Conservation (phyloP, 78 protist genomes). For the Polysphondylium violaceum region DNA sequence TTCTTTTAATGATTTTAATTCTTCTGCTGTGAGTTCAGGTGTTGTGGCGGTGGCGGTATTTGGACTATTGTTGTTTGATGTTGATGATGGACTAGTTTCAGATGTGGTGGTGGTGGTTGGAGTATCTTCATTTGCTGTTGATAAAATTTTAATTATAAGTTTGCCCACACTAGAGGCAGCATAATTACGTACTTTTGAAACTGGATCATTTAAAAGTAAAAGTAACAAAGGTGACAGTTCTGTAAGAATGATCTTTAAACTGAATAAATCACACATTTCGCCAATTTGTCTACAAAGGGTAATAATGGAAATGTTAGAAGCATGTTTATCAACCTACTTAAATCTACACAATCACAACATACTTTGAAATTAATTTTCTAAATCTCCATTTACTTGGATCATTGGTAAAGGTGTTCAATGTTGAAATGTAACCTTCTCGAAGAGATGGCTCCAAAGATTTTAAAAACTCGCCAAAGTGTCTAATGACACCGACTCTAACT, state of each 20-base stretch:
- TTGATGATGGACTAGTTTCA: neutral
- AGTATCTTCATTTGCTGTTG: neutral
- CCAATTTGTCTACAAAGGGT: conserved; percentile 50
- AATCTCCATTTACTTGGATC: conserved; percentile 85
- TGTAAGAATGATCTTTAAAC: conserved; percentile 24
- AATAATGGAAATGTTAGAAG: neutral
- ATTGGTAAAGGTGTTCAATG: conserved; percentile 5
- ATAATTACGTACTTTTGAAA: conserved; percentile 53
- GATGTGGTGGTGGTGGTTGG: neutral
- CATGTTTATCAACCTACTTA: neutral
- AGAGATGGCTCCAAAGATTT: conserved; percentile 9
- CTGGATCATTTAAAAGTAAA: conserved; percentile 49
- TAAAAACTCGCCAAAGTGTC: conserved; percentile 68
- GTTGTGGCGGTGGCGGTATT: neutral
- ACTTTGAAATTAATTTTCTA: conserved; percentile 71
- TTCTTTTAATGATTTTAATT: neutral
- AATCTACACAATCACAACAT: neutral
- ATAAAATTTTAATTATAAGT: conserved; percentile 35
- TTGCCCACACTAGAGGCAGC: conserved; percentile 70
- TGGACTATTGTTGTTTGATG: neutral
- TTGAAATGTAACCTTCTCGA: conserved; percentile 48
- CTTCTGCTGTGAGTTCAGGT: conserved; percentile 14
- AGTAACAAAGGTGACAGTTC: conserved; percentile 51
- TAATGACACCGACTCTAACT: conserved; percentile 79
- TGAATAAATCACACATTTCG: conserved; percentile 40